Conservation (phyloP, 129 eudicot species). For the Mikania micrantha region DNA sequence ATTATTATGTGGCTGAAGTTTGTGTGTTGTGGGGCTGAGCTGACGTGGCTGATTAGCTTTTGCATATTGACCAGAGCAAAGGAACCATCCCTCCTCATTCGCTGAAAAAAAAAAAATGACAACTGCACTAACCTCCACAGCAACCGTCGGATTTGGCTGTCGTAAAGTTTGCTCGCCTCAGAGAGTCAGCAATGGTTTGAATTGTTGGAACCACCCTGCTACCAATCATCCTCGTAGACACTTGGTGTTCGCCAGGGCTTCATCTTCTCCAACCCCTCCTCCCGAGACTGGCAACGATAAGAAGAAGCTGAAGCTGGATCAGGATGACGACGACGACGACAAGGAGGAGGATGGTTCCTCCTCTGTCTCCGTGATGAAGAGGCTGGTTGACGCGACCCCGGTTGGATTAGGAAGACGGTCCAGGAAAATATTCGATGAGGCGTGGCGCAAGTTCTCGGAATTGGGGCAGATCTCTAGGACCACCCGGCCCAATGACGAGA, state of each 20-base stretch:
- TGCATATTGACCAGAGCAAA: background rate
- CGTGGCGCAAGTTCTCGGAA: constrained; percentile 93
- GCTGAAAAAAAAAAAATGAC: background rate
- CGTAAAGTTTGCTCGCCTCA: constrained; percentile 5
- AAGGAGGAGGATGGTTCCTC: constrained; percentile 19
- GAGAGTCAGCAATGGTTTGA: background rate
- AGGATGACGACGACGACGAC: constrained; percentile 5
- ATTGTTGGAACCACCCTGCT: constrained; percentile 6
- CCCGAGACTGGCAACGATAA: constrained; percentile 11
- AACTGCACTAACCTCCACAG: constrained; percentile 8
- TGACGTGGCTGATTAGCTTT: constrained; percentile 10
- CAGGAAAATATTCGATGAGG: constrained; percentile 85
- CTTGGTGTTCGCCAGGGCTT: constrained; percentile 11
- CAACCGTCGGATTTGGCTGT: constrained; percentile 13
- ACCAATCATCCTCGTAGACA: constrained; percentile 14
- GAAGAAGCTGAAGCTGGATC: background rate
- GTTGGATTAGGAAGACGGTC: constrained; percentile 91
- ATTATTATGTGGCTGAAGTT: constrained; percentile 14
- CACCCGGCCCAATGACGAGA: constrained; percentile 44
- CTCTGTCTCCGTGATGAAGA: constrained; percentile 46
- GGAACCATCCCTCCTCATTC: background rate
- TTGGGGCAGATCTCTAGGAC: constrained; percentile 96
- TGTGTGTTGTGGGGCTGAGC: constrained; percentile 4
- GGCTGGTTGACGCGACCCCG: constrained; percentile 82
- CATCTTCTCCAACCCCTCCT: constrained; percentile 17